These are phyloP conservation scores for Cephaloascus albidus DNA, from an alignment of 805 yeast species.

Conservation along the genomic window DNA sequence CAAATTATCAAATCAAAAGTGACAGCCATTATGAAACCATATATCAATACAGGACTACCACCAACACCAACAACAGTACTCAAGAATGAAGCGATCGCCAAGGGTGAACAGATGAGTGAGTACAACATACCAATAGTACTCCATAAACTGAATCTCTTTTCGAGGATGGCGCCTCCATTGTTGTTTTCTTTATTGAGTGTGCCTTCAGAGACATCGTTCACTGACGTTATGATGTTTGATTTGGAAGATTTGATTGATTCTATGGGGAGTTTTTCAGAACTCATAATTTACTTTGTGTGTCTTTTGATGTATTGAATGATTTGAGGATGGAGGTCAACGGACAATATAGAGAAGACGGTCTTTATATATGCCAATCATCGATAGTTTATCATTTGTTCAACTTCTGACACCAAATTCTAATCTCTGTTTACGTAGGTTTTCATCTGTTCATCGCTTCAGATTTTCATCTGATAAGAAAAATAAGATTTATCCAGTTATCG, in stretches of 20 bases:
- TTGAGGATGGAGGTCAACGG: too few relatives aligned
- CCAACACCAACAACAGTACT: conserved; percentile 20
- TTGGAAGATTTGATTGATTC: conserved; percentile 11
- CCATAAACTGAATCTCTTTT: conserved; percentile 1
- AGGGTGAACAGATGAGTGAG: neutral
- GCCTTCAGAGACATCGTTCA: neutral
- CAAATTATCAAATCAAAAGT: conserved; percentile 13
- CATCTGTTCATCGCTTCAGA: too few relatives aligned
- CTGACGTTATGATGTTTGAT: neutral
- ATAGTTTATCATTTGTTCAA: too few relatives aligned
- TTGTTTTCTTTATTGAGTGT: neutral
- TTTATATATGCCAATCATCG: too few relatives aligned
- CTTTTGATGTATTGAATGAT: too few relatives aligned
- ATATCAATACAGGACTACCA: conserved; percentile 14
- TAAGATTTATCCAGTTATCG: too few relatives aligned
- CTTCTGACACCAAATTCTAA: too few relatives aligned
- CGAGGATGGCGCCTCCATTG: conserved; percentile 29
- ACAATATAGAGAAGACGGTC: too few relatives aligned
- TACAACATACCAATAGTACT: neutral
- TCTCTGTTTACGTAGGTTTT: too few relatives aligned
- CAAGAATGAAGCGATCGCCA: neutral
- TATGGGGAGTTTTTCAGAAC: too few relatives aligned
- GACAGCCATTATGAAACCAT: conserved; percentile 15
- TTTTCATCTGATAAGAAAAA: too few relatives aligned
- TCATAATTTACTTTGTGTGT: too few relatives aligned